Conservation (phyloP, 2,329 filamentous ascomycete species). For the Hymenoscyphus infarciens region DNA sequence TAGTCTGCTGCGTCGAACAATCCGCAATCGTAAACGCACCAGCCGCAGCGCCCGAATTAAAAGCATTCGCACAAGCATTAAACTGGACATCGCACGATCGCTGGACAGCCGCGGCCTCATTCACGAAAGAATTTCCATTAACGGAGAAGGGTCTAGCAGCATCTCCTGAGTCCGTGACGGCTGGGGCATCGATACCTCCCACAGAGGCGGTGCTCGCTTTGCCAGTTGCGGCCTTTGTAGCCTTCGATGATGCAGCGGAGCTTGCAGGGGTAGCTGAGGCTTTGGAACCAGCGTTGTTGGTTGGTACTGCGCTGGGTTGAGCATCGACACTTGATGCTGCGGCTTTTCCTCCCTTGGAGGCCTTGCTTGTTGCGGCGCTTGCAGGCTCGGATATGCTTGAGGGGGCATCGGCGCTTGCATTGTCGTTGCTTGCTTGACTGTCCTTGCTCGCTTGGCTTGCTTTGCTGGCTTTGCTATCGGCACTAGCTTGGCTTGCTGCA, state of each 20-base stretch:
- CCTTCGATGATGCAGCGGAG: conserved; percentile 9
- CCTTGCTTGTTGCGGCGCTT: background rate
- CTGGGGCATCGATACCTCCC: conserved; percentile 48
- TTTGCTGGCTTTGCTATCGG: background rate
- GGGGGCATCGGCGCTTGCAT: background rate
- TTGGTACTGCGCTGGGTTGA: background rate
- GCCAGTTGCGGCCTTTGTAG: conserved; percentile 10
- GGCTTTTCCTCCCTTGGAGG: conserved; percentile 15
- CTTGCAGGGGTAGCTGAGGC: conserved; percentile 7
- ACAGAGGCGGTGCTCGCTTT: conserved; percentile 29
- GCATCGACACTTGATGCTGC: conserved; percentile 10
- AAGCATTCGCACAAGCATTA: conserved; percentile 55
- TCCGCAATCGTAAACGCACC: background rate
- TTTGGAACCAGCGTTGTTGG: background rate
- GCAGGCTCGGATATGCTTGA: conserved; percentile 3
- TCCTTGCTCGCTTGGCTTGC: background rate
- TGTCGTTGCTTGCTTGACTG: background rate
- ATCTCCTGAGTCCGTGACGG: conserved; percentile 48
- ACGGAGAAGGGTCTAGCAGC: conserved; percentile 50
- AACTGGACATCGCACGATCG: conserved; percentile 61
- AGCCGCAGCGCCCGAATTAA: conserved; percentile 40
- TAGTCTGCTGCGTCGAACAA: background rate
- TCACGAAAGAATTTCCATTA: conserved; percentile 55
- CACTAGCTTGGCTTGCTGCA: background rate
- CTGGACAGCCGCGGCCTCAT: conserved; percentile 51